Evolutionary conservation across 2,329 filamentous ascomycete species (phyloP), one percentile per base, ranked within the genome.

Genomic region (Westerdykella aurantiaca): DNA sequence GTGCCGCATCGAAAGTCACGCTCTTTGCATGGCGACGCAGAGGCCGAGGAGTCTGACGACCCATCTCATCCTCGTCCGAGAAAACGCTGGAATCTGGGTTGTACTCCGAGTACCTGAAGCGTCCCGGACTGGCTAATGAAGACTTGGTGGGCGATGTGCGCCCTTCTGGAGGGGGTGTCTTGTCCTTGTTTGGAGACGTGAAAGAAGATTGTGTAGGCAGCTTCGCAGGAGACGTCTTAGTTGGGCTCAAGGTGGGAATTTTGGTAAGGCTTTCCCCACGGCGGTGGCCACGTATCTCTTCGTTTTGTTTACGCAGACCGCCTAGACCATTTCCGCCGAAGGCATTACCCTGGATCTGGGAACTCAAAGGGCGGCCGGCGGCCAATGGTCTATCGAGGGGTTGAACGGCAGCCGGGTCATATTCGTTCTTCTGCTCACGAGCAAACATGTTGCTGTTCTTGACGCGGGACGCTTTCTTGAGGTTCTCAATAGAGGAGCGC

Each of bases 361-460:
- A 71, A 60, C 73, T 77, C 41, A 78, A 68, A 5, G 78, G 77
- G 17, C 76, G 73, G 37, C 74, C 75, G 22, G 69, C 84, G 61
- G 86, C 81, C 53, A 94, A 76, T 31, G 90, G 88, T 50, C 89
- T 81, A 70, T 97, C 88, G 48, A 95, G 79, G 46, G 86, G 76
- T 37, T 86, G 85, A 43, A 89, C 71, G 53, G 81, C 80, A 44
- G 84, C 79, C 22, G 90, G 88, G 67, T 96, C 88, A 74, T 96
- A 96, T 72, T 94, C 86, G 66, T 89, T 82, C 71, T 90, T 90
- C 63, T 89, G 85, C 70, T 96, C 90, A 43, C 90, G 85, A 34
- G 88, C 89, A 65, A 95, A 88, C 77, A 97, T 96, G 72, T 85
- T 95, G 78, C 91, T 96, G 73, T 95, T 97, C 77, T 91, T 95